Evolutionary conservation across 2,329 filamentous ascomycete genomes (phyloP).

Genomic region (Beauveria asiatica): DNA sequence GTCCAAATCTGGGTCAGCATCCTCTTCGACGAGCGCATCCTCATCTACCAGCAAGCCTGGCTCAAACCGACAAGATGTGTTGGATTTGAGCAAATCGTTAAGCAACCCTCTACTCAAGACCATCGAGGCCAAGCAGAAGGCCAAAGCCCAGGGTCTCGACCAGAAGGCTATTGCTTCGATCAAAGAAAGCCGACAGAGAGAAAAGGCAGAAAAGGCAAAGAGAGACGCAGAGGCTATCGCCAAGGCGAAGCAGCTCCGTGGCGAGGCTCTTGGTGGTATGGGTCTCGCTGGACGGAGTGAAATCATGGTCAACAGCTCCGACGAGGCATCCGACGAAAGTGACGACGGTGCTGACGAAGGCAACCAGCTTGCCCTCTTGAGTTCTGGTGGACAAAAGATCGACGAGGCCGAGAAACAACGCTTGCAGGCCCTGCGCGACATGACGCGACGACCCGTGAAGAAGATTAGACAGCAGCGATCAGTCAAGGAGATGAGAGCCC

Average conservation of each 20-base stretch:
- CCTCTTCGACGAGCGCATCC: conserved; percentile 13
- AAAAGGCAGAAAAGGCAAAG: conserved; percentile 65
- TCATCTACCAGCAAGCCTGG: conserved; percentile 19
- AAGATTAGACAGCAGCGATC: conserved; percentile 75
- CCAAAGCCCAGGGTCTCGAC: conserved; percentile 22
- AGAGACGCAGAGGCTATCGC: conserved; percentile 66
- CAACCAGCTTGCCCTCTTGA: conserved; percentile 37
- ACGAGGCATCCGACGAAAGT: conserved; percentile 64
- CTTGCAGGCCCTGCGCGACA: conserved; percentile 41
- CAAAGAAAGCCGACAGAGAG: conserved; percentile 64
- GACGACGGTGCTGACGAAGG: conserved; percentile 55
- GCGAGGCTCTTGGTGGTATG: conserved; percentile 36
- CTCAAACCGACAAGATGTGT: conserved; percentile 38
- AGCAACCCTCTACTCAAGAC: conserved; percentile 40
- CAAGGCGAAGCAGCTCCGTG: conserved; percentile 45
- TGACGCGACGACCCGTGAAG: conserved; percentile 65
- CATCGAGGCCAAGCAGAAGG: conserved; percentile 28
- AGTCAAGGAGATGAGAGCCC: conserved; percentile 87
- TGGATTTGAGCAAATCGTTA: conserved; percentile 37
- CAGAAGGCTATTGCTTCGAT: conserved; percentile 38
- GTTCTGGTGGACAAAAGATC: conserved; percentile 39
- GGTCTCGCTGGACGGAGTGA: conserved; percentile 66
- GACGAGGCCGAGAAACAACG: conserved; percentile 38
- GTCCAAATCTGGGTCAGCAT: conserved; percentile 41
- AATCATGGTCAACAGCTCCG: conserved; percentile 82